Base-by-base conservation (phyloP, 2,329 filamentous ascomycete genomes). In the Amylocarpus encephaloides region DNA sequence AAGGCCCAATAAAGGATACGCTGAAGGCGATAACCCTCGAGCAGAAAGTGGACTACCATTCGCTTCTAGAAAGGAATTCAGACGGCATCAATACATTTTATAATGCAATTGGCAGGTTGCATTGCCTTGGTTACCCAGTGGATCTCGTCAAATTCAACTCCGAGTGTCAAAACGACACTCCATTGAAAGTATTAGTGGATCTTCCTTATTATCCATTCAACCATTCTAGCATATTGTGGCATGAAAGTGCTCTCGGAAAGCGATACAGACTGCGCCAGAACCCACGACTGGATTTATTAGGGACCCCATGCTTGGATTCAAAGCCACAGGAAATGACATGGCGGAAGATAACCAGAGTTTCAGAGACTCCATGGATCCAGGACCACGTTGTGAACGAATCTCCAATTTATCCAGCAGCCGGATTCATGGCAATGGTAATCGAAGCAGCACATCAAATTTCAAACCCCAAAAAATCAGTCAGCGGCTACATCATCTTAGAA, bases 131-230 rank as follows among this genome's bases (percentile, higher is more conserved):
- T n/a, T 36, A 48, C 22, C 45, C 45, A 3, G 38, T 48, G 16
- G 12, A 48, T 22, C 6, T 48, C 13, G 10, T 5, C 6, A 32
- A n/a, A 13, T 29, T 48, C 13, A 42, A 48, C 18, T 5, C 4
- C n/a, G 11, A n/a, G 35, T n/a, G 11, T 16, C 13, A 34, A 16
- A 29, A 10, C 6, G 19, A 34, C 10, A 5, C 15, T 29, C 19
- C 12, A 11, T 15, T n/a, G 6, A 41, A 11, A 26, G n/a, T 40
- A 16, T n/a, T 79, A 2, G 56, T 66, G 1, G 68, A 76, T 50
- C 59, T 80, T 13, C 76, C 77, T 1, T 66, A 68, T 0, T 79
- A 79, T 50, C 68, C 72, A 1, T 80, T 76, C 74, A 75, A 79
- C 29, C 76, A 78, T 49, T 61, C 64, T n/a, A 73, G 69, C 33